A percentile compares a stretch with the other conserved stretches of the same genome.
Conservation (phyloP, 1,284 basidiomycete species). For the Hortiboletus rubellus region DNA sequence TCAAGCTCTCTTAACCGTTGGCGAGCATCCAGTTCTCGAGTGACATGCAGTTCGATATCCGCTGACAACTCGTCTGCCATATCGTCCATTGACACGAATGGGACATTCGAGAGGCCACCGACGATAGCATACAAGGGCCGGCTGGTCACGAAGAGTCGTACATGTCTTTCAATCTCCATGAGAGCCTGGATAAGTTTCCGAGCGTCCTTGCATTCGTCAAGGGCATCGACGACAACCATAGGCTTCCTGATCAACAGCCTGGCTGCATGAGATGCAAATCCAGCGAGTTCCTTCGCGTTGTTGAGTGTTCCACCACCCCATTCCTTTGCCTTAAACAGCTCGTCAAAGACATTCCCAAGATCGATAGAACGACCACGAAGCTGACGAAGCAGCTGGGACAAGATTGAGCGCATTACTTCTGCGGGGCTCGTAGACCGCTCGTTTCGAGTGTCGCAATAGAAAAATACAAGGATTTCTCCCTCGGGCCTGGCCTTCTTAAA, state of each 20-base stretch:
- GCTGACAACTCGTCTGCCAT: neutral
- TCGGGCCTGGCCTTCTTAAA: neutral
- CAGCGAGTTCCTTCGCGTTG: neutral
- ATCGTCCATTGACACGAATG: neutral
- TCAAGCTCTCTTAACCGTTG: neutral
- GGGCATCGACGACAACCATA: constrained; percentile 3
- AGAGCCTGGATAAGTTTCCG: neutral
- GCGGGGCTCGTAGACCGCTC: neutral
- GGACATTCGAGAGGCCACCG: neutral
- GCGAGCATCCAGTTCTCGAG: constrained; percentile 1
- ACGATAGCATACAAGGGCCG: neutral
- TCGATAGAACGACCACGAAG: neutral
- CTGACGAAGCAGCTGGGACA: constrained; percentile 2
- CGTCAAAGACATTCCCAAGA: neutral
- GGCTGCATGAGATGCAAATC: neutral
- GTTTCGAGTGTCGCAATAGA: constrained; percentile 2
- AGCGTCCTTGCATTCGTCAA: constrained; percentile 7
- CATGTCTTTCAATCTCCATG: neutral
- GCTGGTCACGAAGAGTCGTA: constrained; percentile 2
- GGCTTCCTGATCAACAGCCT: neutral
- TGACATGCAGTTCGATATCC: neutral
- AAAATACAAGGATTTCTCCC: neutral
- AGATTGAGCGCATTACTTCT: constrained; percentile 1
- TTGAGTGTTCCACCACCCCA: neutral
- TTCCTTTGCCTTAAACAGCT: neutral